phyloP scores from a whole-genome alignment of 306 rosid genomes.

The Echinosophora koreensis region DNA sequence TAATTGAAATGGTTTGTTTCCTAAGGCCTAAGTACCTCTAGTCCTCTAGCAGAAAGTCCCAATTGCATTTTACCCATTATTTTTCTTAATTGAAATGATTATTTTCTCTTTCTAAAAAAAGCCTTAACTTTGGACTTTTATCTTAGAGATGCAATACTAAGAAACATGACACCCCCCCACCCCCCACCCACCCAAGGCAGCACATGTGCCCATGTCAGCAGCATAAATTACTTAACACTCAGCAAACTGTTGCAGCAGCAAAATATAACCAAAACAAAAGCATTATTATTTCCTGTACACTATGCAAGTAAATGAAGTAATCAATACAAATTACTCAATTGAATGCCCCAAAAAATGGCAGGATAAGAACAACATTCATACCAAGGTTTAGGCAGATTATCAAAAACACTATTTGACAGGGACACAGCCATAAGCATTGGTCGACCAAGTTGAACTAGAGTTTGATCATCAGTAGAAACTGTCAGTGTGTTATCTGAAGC shows the following conservation, averaged over 20 bases:
- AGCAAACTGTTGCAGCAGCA: not conserved
- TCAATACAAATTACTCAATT: constrained; percentile 1
- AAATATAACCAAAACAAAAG: constrained; percentile 22
- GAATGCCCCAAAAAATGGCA: not conserved
- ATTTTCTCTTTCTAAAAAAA: not conserved
- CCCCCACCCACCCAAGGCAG: not conserved
- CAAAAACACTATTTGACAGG: constrained; percentile 60
- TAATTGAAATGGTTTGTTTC: constrained; percentile 20
- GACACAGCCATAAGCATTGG: constrained; percentile 83
- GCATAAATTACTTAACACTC: constrained; percentile 21
- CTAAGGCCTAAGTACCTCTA: constrained; percentile 3
- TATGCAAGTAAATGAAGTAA: constrained; percentile 29
- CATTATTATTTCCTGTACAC: not conserved
- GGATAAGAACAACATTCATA: constrained; percentile 54
- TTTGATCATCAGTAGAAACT: constrained; percentile 53
- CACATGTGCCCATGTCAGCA: not conserved
- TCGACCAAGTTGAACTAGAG: constrained; percentile 74
- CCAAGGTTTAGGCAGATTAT: constrained; percentile 87
- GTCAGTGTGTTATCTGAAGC: constrained; percentile 40
- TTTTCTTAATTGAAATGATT: constrained; percentile 15
- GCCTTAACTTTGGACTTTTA: not conserved
- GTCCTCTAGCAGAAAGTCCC: not conserved
- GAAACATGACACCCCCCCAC: not conserved
- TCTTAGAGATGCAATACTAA: not conserved
- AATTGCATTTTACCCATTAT: not conserved